phyloP scores from a whole-genome alignment of 768 basidiomycete species.

The Leccinum fibrillosum region DNA sequence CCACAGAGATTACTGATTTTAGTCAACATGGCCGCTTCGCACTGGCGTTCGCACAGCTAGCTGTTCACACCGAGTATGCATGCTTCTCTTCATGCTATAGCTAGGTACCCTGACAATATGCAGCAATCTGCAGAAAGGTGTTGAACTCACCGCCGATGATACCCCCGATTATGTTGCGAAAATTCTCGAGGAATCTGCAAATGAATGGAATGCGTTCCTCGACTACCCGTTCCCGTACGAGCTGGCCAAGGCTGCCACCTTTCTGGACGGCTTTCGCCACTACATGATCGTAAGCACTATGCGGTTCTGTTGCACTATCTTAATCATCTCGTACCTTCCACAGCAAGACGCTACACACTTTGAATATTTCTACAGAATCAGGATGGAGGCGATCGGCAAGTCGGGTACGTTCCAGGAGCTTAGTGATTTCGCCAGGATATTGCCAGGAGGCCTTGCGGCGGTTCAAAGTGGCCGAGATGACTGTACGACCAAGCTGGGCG shows the following conservation, averaged over 20 bases:
- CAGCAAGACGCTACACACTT: slow-evolving; percentile 9
- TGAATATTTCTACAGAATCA: slow-evolving; percentile 1
- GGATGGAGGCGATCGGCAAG: not conserved
- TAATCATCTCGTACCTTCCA: not conserved
- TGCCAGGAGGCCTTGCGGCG: not conserved
- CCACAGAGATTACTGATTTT: not conserved
- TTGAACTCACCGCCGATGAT: not conserved
- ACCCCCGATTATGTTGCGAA: not conserved
- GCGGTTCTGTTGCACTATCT: not conserved
- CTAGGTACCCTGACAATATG: not conserved
- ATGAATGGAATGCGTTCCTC: not conserved
- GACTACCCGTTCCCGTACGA: not conserved
- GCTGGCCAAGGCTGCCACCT: not conserved
- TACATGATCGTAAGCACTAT: slow-evolving; percentile 2
- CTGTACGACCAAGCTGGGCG: not conserved
- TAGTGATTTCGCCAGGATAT: not conserved
- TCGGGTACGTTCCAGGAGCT: slow-evolving; percentile 1
- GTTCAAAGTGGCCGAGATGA: not conserved
- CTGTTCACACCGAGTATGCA: not conserved
- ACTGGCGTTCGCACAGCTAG: not conserved
- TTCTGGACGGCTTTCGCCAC: slow-evolving; percentile 3
- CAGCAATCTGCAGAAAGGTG: not conserved
- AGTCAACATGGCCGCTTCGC: not conserved
- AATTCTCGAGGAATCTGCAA: not conserved
- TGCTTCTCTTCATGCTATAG: not conserved